Base-by-base conservation (phyloP, 257 asterid species). In the Phtheirospermum japonicum region DNA sequence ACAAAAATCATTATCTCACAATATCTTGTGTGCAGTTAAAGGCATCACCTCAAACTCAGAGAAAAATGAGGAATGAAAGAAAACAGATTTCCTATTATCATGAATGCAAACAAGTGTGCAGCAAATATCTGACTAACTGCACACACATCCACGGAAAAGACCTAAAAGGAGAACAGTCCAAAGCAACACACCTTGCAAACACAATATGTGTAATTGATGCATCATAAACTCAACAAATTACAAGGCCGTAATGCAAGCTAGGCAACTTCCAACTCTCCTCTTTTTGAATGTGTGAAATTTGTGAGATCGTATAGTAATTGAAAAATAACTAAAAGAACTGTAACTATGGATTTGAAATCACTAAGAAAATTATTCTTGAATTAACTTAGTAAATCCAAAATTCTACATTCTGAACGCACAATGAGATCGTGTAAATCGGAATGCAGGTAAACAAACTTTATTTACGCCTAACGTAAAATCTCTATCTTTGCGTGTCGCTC, bases 161-260 rank as follows among this genome's bases (percentile, higher is more conserved):
- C n/a, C n/a, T n/a, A n/a, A n/a, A n/a, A n/a, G n/a, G n/a, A n/a
- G n/a, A n/a, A 57, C 5, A 55, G n/a, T 17, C 1, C 17, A 14
- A 16, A 7, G 14, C 26, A 28, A 26, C 18, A 39, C 34, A 12
- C 3, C n/a, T 13, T 26, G n/a, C 14, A 37, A 12, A 36, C 32
- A 43, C 14, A 8, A 36, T 7, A 2, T 5, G 26, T 16, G 61
- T 6, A 2, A 9, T 67, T 14, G 6, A 65, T 39, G 55, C 61
- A 61, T 57, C 40, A 62, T 62, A 20, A 19, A 57, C 73, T 28
- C 64, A 60, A n/a, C n/a, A n/a, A n/a, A n/a, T n/a, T n/a, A n/a
- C n/a, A n/a, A n/a, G n/a, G n/a, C n/a, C n/a, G n/a, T n/a, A n/a
- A n/a, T n/a, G n/a, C 37, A 49, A 12, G 70, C 14, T 14, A 46